Conservation (phyloP, 2,329 filamentous ascomycete species). For the Nemania serpens region DNA sequence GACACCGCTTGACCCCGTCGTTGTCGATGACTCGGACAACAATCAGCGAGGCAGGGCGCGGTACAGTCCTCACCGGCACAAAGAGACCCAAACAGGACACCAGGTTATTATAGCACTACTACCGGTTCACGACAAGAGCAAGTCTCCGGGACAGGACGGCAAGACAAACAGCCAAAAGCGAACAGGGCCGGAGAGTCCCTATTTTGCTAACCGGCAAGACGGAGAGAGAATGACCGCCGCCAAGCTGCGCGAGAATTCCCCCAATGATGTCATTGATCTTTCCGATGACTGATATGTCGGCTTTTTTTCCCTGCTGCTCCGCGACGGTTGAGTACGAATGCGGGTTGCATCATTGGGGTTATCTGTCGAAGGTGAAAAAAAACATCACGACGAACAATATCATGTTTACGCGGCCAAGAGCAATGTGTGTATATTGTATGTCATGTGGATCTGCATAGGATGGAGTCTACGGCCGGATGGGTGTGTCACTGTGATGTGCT, state of each 20-base stretch:
- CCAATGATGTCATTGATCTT: constrained; percentile 22
- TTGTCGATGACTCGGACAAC: constrained; percentile 32
- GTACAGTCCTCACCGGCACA: not conserved
- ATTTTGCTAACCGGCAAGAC: constrained; percentile 13
- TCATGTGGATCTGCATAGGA: constrained; percentile 29
- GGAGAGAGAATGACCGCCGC: constrained; percentile 21
- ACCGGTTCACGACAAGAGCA: not conserved
- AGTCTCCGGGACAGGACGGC: not conserved
- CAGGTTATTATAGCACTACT: constrained; percentile 15
- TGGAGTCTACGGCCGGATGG: constrained; percentile 28
- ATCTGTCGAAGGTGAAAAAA: not conserved
- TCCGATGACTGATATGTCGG: constrained; percentile 11
- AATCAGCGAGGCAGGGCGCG: not conserved
- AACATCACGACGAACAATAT: not conserved
- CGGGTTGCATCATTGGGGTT: not conserved
- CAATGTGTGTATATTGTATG: not conserved
- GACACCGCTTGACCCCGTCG: constrained; percentile 30
- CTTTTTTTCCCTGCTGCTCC: not conserved
- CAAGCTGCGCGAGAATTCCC: constrained; percentile 6
- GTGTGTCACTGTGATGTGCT: not conserved
- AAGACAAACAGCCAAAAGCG: constrained; percentile 8
- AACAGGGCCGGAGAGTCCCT: constrained; percentile 8
- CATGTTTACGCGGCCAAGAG: constrained; percentile 18
- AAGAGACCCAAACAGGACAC: not conserved
- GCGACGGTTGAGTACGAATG: not conserved